Conservation (phyloP, 2,329 filamentous ascomycete genomes). For the Cladosporium colombiae region DNA sequence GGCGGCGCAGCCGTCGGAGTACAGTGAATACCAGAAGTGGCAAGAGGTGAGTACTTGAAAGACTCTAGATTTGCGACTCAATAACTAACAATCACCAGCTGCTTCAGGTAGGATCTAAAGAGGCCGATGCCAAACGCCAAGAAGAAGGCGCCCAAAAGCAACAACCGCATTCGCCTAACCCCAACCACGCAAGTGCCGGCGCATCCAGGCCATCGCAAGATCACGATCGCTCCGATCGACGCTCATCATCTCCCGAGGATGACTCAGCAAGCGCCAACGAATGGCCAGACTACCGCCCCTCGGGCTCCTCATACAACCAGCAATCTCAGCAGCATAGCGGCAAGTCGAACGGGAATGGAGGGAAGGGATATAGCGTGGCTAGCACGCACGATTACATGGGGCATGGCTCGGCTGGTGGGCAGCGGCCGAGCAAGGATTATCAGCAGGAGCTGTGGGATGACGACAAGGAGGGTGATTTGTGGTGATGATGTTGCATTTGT, state of each 20-base stretch:
- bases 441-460: slow-evolving; percentile 35
- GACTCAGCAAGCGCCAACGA: slow-evolving; percentile 6
- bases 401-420: slow-evolving; percentile 26
- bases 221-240: not conserved
- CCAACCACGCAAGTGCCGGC: slow-evolving; percentile 2
- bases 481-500: slow-evolving; percentile 29
- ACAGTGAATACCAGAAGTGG: slow-evolving; percentile 40
- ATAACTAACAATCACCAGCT: slow-evolving; percentile 6
- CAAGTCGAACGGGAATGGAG: slow-evolving; percentile 20
- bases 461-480: slow-evolving; percentile 33
- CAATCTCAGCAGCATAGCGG: slow-evolving; percentile 21
- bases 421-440: slow-evolving; percentile 31
- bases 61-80: not conserved
- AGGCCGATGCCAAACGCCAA: slow-evolving; percentile 18
- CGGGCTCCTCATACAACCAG: slow-evolving; percentile 20
- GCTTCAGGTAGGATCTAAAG: slow-evolving; percentile 17
- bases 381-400: slow-evolving; percentile 39
- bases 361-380: slow-evolving; percentile 36
- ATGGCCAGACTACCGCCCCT: slow-evolving; percentile 21
- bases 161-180: slow-evolving; percentile 3
- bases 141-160: slow-evolving; percentile 10
- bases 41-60: slow-evolving; percentile 38
- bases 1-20: slow-evolving; percentile 34
- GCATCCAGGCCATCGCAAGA: slow-evolving; percentile 3
- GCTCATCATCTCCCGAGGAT: slow-evolving; percentile 4